Evolutionary conservation across 257 asterid species (phyloP).

Genomic region (Fraxinus pennsylvanica): DNA sequence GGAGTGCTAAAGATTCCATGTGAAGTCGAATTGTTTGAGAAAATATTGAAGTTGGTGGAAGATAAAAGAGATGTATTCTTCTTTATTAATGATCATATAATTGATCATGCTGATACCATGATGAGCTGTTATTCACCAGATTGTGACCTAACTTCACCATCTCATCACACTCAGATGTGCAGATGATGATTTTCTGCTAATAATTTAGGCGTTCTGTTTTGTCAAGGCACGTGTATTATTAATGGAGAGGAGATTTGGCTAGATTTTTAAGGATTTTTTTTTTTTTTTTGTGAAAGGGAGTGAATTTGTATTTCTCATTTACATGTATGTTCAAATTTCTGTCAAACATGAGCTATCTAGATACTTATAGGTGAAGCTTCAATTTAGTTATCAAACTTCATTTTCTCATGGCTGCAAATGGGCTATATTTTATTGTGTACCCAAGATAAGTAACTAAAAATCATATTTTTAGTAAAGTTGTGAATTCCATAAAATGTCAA

Average conservation of each 20-base stretch:
- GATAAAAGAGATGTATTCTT: constrained; percentile 34
- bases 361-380: no score
- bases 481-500: no score
- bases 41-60: constrained; percentile 54
- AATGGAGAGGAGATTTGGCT: constrained; percentile 14
- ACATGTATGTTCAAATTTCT: neutral
- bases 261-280: neutral
- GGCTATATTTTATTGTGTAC: no score
- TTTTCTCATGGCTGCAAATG: no score
- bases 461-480: no score
- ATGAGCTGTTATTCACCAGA: constrained; percentile 31
- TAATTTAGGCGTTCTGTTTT: neutral
- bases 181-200: constrained; percentile 29
- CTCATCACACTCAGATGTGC: constrained; percentile 47
- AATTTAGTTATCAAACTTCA: neutral
- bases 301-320: neutral
- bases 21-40: constrained; percentile 55
- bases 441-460: no score
- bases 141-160: constrained; percentile 25
- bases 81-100: constrained; percentile 31
- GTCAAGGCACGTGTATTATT: constrained; percentile 18
- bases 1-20: constrained; percentile 82
- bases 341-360: neutral
- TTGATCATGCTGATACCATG: neutral
- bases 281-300: neutral